Percentiles rank a stretch among this genome's conserved stretches.
These are phyloP conservation scores for Tylopilus balloui DNA, from an alignment of 768 basidiomycete species.

Conservation along the genomic window DNA sequence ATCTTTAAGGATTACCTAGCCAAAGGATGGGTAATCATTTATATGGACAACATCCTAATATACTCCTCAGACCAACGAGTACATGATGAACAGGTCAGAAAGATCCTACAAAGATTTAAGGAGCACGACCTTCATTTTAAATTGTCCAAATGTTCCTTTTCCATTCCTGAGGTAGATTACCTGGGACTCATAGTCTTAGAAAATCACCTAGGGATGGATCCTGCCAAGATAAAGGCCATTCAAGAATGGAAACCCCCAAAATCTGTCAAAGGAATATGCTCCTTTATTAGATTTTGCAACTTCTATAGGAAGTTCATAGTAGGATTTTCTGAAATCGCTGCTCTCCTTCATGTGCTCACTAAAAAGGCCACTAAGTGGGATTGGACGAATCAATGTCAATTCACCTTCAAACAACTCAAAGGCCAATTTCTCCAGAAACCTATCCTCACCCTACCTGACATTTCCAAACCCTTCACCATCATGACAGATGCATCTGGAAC, in stretches of 20 bases:
- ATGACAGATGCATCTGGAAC: background rate
- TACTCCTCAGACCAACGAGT: background rate
- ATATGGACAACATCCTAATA: background rate
- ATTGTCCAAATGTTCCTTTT: background rate
- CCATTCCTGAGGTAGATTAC: background rate
- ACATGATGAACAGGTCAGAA: too few relatives aligned
- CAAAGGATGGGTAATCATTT: background rate
- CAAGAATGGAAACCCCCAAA: background rate
- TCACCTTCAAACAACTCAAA: too few relatives aligned
- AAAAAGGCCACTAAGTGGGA: too few relatives aligned
- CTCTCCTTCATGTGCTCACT: too few relatives aligned
- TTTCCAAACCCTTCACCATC: background rate
- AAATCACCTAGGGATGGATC: background rate
- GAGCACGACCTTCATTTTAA: background rate
- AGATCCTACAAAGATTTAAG: too few relatives aligned
- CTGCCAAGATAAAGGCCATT: too few relatives aligned
- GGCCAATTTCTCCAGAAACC: too few relatives aligned
- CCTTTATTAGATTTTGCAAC: background rate
- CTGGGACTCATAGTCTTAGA: background rate
- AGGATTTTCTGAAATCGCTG: background rate
- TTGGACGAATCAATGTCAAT: too few relatives aligned
- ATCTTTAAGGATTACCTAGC: background rate
- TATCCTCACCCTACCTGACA: too few relatives aligned
- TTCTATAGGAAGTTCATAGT: background rate
- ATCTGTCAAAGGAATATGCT: background rate